Conservation (phyloP, 371 early-diverging fungal genomes). For the Chytridium lagenaria region DNA sequence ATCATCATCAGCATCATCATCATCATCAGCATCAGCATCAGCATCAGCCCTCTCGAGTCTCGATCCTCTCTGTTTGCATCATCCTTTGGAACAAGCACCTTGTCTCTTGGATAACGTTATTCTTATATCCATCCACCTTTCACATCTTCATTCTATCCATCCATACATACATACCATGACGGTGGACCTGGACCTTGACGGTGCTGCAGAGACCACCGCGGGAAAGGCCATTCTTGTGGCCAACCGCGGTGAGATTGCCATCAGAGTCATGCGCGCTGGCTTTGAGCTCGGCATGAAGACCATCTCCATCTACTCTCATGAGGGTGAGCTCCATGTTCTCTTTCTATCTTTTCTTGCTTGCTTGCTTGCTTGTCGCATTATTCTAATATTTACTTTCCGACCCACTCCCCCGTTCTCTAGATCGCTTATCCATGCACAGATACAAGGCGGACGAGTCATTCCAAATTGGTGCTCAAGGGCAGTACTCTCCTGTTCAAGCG, state of each 20-base stretch:
- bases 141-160: too few relatives aligned
- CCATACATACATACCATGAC: too few relatives aligned
- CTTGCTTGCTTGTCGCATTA: background rate
- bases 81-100: too few relatives aligned
- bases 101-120: too few relatives aligned
- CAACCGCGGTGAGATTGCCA: constrained; percentile 80
- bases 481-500: constrained; percentile 87
- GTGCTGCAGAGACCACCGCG: too few relatives aligned
- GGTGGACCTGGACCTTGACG: too few relatives aligned
- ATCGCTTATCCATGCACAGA: constrained; percentile 90
- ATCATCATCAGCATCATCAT: too few relatives aligned
- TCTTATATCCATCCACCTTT: too few relatives aligned
- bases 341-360: background rate
- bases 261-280: constrained; percentile 89
- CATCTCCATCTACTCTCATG: constrained; percentile 86
- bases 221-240: constrained; percentile 10
- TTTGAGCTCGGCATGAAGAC: constrained; percentile 90
- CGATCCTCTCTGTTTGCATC: too few relatives aligned
- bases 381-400: background rate
- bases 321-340: constrained; percentile 37
- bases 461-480: constrained; percentile 83
- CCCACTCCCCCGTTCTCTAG: constrained; percentile 41
- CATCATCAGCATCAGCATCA: too few relatives aligned
- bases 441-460: constrained; percentile 94
- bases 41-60: too few relatives aligned